Evolutionary conservation across 345 rosid species (phyloP), one percentile per base, ranked within the genome.

Genomic region (Corchorus capsularis): DNA sequence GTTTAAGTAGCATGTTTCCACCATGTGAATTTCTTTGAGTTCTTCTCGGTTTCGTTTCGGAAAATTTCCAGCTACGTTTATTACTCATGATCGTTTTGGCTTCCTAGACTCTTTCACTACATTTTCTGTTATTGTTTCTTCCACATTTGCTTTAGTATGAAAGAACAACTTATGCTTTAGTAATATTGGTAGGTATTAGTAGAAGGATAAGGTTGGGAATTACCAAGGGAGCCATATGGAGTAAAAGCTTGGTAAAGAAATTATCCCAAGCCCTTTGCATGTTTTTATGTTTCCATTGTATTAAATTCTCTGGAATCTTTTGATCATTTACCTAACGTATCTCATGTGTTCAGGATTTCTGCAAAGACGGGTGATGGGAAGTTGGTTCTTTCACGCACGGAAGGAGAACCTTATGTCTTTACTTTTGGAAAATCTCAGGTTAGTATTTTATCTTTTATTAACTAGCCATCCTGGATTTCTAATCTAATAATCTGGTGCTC

Each of bases 401-500:
- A 89, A 78, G 88, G 83, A 75, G 98, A 93, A 75, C 98, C 97
- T 6, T 90, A 85, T 82, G 86, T 89, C 76, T 93, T 96, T 83
- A 92, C 97, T n/a, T 81, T 92, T 79, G 99, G 98, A 81, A 96
- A 89, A 83, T 89, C 87, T 62, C 94, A 96, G 97, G 99, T 96
- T 74, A 76, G 91, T 84, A 39, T 12, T 75, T 32, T 43, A 8
- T 8, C 52, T 19, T 66, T 3, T 49, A 22, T 20, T 49, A 69
- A 7, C 32, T 27, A 22, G 12, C 27, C 14, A 69, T 53, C 62
- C 35, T 59, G 68, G 41, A 73, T 77, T 74, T 16, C 50, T 32
- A 37, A 45, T 45, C 54, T 15, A 27, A 45, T 52, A 43, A 5
- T 49, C 3, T 39, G 5, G 35, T 71, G 53, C 55, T 55, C 16